Conservation (phyloP, 1,284 basidiomycete species). For the Chiua sp. region DNA sequence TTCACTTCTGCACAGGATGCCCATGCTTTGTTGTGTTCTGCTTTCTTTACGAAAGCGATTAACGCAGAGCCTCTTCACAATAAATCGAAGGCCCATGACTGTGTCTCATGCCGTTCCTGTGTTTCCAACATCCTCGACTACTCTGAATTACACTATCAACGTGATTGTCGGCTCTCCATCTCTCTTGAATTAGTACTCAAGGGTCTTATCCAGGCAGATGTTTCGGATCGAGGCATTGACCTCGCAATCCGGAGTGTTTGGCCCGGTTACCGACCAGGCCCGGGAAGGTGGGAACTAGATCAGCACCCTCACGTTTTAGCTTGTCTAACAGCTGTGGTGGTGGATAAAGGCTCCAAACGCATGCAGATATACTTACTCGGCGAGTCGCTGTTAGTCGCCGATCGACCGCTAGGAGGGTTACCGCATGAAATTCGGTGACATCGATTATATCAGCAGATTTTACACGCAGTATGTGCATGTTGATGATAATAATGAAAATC, state of each 20-base stretch:
- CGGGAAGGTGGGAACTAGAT: background rate
- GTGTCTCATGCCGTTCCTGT: background rate
- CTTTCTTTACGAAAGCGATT: conserved; percentile 29
- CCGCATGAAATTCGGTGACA: conserved; percentile 32
- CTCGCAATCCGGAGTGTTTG: conserved; percentile 42
- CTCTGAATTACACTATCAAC: conserved; percentile 23
- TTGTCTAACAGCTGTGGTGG: background rate
- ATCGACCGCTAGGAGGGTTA: conserved; percentile 43
- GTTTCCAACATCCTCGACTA: background rate
- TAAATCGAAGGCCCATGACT: too few species aligned
- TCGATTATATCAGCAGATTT: conserved; percentile 39
- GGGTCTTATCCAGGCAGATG: conserved; percentile 4
- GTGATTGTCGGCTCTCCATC: conserved; percentile 38
- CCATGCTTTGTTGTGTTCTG: conserved; percentile 40
- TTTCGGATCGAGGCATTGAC: conserved; percentile 34
- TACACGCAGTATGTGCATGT: too few species aligned
- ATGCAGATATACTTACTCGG: background rate
- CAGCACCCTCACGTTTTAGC: too few species aligned
- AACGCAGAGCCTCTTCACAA: too few species aligned
- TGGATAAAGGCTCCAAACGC: background rate
- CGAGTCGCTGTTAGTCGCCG: conserved; percentile 24
- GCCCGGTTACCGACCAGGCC: conserved; percentile 21
- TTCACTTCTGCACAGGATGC: conserved; percentile 33
- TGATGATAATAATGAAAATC: too few species aligned
- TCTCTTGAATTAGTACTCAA: conserved; percentile 28